Percentiles rank a stretch among this genome's conserved stretches.
Evolutionary conservation across 768 basidiomycete species (phyloP).

Genomic region (Auricularia auricula-judae): DNA sequence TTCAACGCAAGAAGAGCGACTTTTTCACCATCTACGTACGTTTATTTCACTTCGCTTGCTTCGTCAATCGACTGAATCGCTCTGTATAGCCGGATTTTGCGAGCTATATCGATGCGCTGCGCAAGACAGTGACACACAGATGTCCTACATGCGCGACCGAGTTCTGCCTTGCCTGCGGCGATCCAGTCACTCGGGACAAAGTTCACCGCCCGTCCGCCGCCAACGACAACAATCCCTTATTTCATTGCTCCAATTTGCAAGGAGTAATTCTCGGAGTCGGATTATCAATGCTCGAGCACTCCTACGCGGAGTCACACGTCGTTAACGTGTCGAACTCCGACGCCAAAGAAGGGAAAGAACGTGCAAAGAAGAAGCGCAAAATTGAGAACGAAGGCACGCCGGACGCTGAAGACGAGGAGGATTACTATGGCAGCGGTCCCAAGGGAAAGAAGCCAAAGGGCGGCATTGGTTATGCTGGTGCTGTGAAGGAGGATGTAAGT

Average conservation of each 20-base stretch:
- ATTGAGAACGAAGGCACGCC: constrained; percentile 23
- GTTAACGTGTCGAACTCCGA: constrained; percentile 9
- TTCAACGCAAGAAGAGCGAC: constrained; percentile 56
- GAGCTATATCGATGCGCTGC: constrained; percentile 55
- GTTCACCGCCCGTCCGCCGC: constrained; percentile 26
- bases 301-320: constrained; percentile 32
- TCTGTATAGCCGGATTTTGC: constrained; percentile 54
- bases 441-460: constrained; percentile 59
- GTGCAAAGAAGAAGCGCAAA: constrained; percentile 13
- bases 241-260: constrained; percentile 85
- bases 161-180: constrained; percentile 62
- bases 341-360: constrained; percentile 32
- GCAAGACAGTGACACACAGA: constrained; percentile 40
- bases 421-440: constrained; percentile 30
- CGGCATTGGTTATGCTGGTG: constrained; percentile 83
- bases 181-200: constrained; percentile 39
- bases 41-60: constrained; percentile 5
- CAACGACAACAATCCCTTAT: constrained; percentile 46
- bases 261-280: constrained; percentile 89
- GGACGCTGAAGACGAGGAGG: constrained; percentile 40
- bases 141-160: constrained; percentile 51
- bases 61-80: constrained; percentile 5
- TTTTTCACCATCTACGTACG: constrained; percentile 80
- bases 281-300: constrained; percentile 70
- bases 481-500: constrained; percentile 75